phyloP scores from a whole-genome alignment of 208 protist genomes.

The Trypanosoma grayi region DNA sequence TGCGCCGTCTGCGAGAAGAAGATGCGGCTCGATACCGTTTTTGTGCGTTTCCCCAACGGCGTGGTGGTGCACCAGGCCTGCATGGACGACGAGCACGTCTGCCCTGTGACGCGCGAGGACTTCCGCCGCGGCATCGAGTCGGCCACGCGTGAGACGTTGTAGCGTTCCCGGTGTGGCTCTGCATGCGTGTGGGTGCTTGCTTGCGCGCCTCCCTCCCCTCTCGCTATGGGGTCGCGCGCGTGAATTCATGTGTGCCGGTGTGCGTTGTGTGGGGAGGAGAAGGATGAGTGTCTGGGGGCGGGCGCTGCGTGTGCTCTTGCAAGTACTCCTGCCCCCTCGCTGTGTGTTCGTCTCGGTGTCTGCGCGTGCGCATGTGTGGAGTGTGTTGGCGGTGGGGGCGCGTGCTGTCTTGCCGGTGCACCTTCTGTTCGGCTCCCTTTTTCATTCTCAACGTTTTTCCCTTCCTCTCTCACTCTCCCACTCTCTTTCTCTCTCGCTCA shows the following conservation, averaged over 20 bases:
- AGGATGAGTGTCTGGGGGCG: too few species aligned
- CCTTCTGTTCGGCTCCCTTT: not conserved
- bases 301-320: not conserved
- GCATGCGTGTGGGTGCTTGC: not conserved
- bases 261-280: too few species aligned
- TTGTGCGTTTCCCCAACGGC: slow-evolving; percentile 65
- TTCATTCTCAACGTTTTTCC: slow-evolving; percentile 6
- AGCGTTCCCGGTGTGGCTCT: too few species aligned
- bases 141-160: slow-evolving; percentile 6
- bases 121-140: slow-evolving; percentile 21
- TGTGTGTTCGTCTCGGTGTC: not conserved
- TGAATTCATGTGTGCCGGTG: too few species aligned
- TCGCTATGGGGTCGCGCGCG: not conserved
- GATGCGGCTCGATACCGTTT: slow-evolving; percentile 49
- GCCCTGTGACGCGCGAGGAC: slow-evolving; percentile 31
- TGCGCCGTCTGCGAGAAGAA: slow-evolving; percentile 65
- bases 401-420: not conserved
- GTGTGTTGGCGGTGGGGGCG: too few species aligned
- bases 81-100: slow-evolving; percentile 49
- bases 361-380: not conserved
- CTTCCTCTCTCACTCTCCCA: not conserved
- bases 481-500: slow-evolving; percentile 3
- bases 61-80: slow-evolving; percentile 70
- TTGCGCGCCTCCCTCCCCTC: not conserved
- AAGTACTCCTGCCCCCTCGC: not conserved